Percentiles rank a stretch among this genome's conserved stretches.
Conservation (phyloP, 768 basidiomycete genomes). For the Tylopilus vinaceipallidus region DNA sequence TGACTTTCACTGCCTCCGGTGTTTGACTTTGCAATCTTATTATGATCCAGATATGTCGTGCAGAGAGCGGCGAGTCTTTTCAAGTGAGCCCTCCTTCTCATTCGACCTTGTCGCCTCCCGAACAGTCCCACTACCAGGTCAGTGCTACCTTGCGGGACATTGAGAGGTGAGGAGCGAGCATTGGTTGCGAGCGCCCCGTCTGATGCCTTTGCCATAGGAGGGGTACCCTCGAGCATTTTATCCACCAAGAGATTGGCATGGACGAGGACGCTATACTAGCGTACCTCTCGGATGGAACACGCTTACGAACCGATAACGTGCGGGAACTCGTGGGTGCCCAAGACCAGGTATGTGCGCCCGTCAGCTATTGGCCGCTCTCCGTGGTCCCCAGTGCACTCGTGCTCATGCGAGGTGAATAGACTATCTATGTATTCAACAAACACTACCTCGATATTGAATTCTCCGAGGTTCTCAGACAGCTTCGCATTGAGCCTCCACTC, state of each 20-base stretch:
- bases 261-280: conserved; percentile 69
- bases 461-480: conserved; percentile 60
- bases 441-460: conserved; percentile 69
- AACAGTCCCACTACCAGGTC: conserved; percentile 30
- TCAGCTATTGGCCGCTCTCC: background rate
- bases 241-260: conserved; percentile 70
- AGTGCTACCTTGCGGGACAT: conserved; percentile 73
- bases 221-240: conserved; percentile 67
- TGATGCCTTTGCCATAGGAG: conserved; percentile 38
- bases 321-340: conserved; percentile 72
- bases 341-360: conserved; percentile 58
- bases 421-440: conserved; percentile 84
- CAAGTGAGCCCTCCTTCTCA: conserved; percentile 40
- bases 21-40: conserved; percentile 10
- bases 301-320: conserved; percentile 67
- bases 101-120: background rate
- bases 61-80: conserved; percentile 61
- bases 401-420: conserved; percentile 36
- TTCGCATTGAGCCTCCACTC: conserved; percentile 58
- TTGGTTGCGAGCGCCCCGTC: conserved; percentile 1
- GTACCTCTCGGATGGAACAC: conserved; percentile 76
- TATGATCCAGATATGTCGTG: conserved; percentile 66
- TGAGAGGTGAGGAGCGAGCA: conserved; percentile 52
- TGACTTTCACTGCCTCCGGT: conserved; percentile 1
- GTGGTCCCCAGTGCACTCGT: background rate